Evolutionary conservation across 2,329 filamentous ascomycete genomes (phyloP).

Genomic region (Arthrobotrys entomopaga): DNA sequence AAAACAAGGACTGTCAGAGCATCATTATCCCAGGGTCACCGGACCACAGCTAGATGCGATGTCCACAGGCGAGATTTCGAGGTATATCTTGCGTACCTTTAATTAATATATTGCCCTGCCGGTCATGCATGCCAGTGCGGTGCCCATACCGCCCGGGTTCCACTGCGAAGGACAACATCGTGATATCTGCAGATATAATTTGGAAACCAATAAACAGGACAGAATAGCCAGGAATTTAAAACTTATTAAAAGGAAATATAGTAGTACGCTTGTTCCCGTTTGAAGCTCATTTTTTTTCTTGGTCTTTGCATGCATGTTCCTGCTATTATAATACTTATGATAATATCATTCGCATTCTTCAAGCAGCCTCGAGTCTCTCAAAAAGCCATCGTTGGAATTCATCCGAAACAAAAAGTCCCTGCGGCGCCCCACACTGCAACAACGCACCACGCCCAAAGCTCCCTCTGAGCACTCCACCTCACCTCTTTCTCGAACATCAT

Average conservation of each 20-base stretch:
- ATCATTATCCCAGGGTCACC: slow-evolving; percentile 21
- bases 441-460: too few relatives aligned
- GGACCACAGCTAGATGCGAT: slow-evolving; percentile 13
- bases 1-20: too few relatives aligned
- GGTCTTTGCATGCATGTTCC: neutral
- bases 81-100: slow-evolving; percentile 15
- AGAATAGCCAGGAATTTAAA: slow-evolving; percentile 34
- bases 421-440: slow-evolving; percentile 21
- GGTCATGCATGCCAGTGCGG: neutral
- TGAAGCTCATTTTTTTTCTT: neutral
- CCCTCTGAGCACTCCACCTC: neutral
- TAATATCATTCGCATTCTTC: too few relatives aligned
- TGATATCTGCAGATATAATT: neutral
- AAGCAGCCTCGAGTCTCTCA: too few relatives aligned
- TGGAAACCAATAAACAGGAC: slow-evolving; percentile 11
- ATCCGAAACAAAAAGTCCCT: slow-evolving; percentile 50
- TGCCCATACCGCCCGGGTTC: too few relatives aligned
- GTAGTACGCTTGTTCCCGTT: slow-evolving; percentile 19
- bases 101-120: neutral
- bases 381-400: slow-evolving; percentile 19
- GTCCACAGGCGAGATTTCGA: slow-evolving; percentile 18
- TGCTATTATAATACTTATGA: too few relatives aligned
- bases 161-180: too few relatives aligned
- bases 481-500: slow-evolving; percentile 16
- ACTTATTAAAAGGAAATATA: slow-evolving; percentile 16